Evolutionary conservation across 371 early-diverging fungal species (phyloP).

Genomic region (Lichtheimia ramosa): DNA sequence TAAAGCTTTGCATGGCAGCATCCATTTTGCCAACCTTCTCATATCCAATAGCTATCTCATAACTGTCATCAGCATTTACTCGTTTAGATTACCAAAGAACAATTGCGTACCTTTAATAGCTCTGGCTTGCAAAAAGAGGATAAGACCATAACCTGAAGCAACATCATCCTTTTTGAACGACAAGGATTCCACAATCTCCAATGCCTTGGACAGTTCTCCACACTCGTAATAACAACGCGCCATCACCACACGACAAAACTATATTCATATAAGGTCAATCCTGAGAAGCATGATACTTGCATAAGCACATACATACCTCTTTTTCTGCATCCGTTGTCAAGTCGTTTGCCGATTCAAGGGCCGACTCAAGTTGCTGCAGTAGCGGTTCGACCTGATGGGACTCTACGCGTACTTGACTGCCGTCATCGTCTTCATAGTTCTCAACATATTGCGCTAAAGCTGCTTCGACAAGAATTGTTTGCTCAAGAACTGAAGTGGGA

Average conservation of each 20-base stretch:
- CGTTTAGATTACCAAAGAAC: not conserved
- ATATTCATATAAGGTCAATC: not conserved
- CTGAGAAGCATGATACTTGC: not conserved
- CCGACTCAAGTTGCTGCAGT: slow-evolving; percentile 14
- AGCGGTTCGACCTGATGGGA: slow-evolving; percentile 15
- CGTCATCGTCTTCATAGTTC: not conserved
- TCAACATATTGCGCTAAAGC: not conserved
- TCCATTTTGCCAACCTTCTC: slow-evolving; percentile 52
- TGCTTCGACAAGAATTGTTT: slow-evolving; percentile 8
- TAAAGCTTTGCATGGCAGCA: slow-evolving; percentile 53
- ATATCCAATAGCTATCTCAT: slow-evolving; percentile 44
- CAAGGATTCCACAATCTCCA: slow-evolving; percentile 30
- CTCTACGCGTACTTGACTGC: not conserved
- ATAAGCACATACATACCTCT: slow-evolving; percentile 71
- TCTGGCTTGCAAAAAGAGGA: slow-evolving; percentile 48
- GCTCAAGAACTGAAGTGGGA: slow-evolving; percentile 2
- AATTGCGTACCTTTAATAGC: slow-evolving; percentile 46
- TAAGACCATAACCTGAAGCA: slow-evolving; percentile 54
- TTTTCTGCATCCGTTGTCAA: slow-evolving; percentile 95
- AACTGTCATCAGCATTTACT: slow-evolving; percentile 8
- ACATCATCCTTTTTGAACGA: slow-evolving; percentile 35
- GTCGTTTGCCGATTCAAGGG: slow-evolving; percentile 57
- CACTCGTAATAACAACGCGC: slow-evolving; percentile 40
- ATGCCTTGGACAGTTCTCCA: slow-evolving; percentile 31
- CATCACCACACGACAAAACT: slow-evolving; percentile 17